phyloP scores from a whole-genome alignment of 768 basidiomycete genomes.

The Mycena chlorophos region DNA sequence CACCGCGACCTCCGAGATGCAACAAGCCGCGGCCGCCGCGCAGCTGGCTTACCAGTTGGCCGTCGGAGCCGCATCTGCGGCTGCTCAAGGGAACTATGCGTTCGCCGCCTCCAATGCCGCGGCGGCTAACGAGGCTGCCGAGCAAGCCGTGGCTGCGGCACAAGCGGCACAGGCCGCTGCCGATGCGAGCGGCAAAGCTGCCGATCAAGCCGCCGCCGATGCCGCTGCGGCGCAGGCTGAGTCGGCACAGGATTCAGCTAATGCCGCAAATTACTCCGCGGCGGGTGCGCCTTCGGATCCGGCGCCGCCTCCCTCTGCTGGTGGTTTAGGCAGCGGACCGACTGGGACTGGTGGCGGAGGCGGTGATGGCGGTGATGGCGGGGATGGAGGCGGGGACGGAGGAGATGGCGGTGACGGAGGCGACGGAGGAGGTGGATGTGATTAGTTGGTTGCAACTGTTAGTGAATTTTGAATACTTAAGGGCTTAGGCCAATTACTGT shows the following conservation, averaged over 20 bases:
- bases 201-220: not conserved
- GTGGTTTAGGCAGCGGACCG: no score
- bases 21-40: no score
- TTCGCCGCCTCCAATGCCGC: not conserved
- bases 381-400: not conserved
- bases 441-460: no score
- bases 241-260: not conserved
- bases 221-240: not conserved
- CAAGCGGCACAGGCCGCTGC: not conserved
- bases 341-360: not conserved
- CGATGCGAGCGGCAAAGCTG: not conserved
- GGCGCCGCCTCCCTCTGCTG: not conserved
- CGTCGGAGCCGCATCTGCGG: no score
- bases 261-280: not conserved
- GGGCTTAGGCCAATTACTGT: no score
- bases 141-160: not conserved
- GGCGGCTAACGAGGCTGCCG: not conserved
- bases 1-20: no score
- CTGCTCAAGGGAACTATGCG: conserved; percentile 5
- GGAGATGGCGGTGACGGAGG: not conserved
- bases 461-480: no score
- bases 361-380: not conserved
- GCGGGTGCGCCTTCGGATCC: not conserved
- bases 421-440: not conserved
- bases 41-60: no score